Base-by-base conservation (phyloP, 371 early-diverging fungal genomes). In the Mortierella sp. region DNA sequence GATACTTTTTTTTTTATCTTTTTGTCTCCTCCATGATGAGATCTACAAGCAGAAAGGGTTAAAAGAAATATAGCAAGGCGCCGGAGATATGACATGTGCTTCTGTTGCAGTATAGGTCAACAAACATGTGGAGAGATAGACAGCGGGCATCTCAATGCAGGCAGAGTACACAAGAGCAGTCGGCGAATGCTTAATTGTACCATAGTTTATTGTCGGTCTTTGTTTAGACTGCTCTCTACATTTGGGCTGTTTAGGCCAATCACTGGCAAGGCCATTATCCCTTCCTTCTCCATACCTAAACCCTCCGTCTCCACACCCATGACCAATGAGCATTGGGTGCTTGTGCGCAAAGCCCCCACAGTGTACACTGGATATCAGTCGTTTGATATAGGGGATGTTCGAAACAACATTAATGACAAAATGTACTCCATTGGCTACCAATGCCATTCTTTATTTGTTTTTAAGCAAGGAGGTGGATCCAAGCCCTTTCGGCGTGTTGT, bases 71-170 rank as follows among this genome's bases (percentile, higher is more conserved):
- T 14, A 18, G 10, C 24, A 52, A 43, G 45, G 18, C 18, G 45
- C 18, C 45, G 6, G 35, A 35, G 35, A 35, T 43, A 43, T 43
- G 45, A 43, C 45, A 43, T 43, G 45, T 43, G 45, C 45, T 43
- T 43, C 18, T 52, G 6, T 10, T 5, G 6, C 18, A 8, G 20
- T 5, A 5, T 52, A 16, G 12, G n/a, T 18, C 24, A 5, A 52
- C 18, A 52, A 22, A 52, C 52, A 52, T 52, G 52, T 52, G 52
- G 52, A 52, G 52, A 52, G 52, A 52, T 52, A 22, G 52, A 22
- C 5, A 47, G 18, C 20, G 14, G 14, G 11, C 47, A 47, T 20
- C 47, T 20, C 4, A 20, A 24, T 22, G 6, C 6, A n/a, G 24
- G 3, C 20, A n/a, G 45, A 43, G 45, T 43, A 43, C 45, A 35